phyloP scores from a whole-genome alignment of 768 basidiomycete genomes.

The Kwoniella sp. region DNA sequence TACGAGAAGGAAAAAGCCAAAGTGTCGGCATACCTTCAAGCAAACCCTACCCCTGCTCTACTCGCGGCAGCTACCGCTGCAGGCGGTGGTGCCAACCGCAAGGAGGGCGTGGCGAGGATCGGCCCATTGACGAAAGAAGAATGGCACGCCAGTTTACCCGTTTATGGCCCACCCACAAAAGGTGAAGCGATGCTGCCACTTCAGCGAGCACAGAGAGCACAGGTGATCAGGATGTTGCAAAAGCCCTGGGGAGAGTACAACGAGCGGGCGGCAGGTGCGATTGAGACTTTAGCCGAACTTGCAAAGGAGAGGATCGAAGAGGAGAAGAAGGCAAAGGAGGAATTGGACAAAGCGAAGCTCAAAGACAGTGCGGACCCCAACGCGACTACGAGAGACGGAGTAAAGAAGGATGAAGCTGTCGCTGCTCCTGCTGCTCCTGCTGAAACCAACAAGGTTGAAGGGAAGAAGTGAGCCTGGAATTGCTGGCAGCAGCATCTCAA shows the following conservation, averaged over 20 bases:
- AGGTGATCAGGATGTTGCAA: slow-evolving; percentile 41
- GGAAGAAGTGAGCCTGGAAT: neutral
- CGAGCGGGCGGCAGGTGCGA: slow-evolving; percentile 38
- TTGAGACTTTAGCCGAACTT: slow-evolving; percentile 33
- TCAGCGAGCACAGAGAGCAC: slow-evolving; percentile 42
- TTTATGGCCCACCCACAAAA: slow-evolving; percentile 38
- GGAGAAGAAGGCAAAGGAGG: slow-evolving; percentile 23
- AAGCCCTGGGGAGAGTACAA: slow-evolving; percentile 44
- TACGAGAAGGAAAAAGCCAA: slow-evolving; percentile 42
- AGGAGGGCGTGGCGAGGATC: slow-evolving; percentile 11
- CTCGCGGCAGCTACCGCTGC: neutral
- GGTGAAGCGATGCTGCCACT: slow-evolving; percentile 29
- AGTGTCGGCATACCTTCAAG: slow-evolving; percentile 23
- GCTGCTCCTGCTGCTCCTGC: neutral
- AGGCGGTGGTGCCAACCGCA: neutral
- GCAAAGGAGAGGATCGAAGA: slow-evolving; percentile 36
- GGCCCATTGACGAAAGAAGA: slow-evolving; percentile 42
- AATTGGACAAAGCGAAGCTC: neutral
- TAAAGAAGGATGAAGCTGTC: neutral
- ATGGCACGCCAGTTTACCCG: slow-evolving; percentile 30
- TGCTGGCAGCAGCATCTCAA: too few species aligned
- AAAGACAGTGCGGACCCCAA: neutral
- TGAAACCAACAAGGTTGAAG: neutral
- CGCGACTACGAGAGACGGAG: neutral
- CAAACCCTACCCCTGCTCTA: neutral